These are phyloP conservation scores for Solanum microdontum DNA, from an alignment of 257 asterid genomes.

Conservation along the genomic window DNA sequence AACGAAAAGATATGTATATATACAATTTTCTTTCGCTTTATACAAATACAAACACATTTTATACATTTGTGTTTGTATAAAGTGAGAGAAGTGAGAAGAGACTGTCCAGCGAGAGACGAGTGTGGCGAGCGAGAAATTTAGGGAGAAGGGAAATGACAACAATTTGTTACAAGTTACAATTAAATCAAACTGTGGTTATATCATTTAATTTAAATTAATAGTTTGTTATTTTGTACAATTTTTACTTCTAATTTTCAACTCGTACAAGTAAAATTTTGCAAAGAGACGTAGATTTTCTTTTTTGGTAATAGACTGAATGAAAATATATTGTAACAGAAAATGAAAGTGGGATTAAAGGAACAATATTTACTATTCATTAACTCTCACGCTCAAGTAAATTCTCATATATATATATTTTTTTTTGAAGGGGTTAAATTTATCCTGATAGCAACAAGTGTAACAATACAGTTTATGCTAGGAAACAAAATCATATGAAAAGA, in stretches of 20 bases:
- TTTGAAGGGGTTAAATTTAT: not conserved
- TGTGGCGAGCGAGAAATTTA: fast-evolving
- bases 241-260: not conserved
- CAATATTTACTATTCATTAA: not conserved
- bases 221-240: too few relatives aligned
- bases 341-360: not conserved
- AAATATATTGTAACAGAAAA: not conserved
- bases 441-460: not conserved
- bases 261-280: not conserved
- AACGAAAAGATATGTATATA: too few relatives aligned
- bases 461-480: not conserved
- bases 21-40: too few relatives aligned
- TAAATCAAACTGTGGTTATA: too few relatives aligned
- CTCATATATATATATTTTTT: not conserved
- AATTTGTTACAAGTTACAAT: too few relatives aligned
- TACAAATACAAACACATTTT: too few relatives aligned
- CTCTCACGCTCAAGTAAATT: not conserved
- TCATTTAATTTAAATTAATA: too few relatives aligned
- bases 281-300: not conserved
- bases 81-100: too few relatives aligned
- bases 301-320: not conserved
- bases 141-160: too few relatives aligned
- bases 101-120: too few relatives aligned
- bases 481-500: not conserved
- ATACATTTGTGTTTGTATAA: too few relatives aligned